phyloP scores from a whole-genome alignment of 345 rosid genomes.

The Luvunga scandens region DNA sequence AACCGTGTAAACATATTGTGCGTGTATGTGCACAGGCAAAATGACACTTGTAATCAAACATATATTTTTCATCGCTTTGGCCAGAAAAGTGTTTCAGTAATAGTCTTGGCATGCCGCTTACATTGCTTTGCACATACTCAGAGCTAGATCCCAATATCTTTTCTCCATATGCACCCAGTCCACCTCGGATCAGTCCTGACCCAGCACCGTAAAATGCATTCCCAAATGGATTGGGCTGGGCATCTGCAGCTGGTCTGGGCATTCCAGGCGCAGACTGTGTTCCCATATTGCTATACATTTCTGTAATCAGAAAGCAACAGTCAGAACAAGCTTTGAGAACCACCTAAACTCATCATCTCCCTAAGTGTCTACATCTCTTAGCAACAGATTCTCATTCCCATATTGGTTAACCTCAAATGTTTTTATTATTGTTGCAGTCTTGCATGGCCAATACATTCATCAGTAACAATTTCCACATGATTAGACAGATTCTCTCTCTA shows the following conservation, averaged over 20 bases:
- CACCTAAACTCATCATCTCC: background rate
- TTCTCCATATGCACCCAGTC: constrained; percentile 93
- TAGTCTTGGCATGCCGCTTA: constrained; percentile 39
- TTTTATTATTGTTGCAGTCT: background rate
- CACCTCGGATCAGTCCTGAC: constrained; percentile 85
- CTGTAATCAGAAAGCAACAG: constrained; percentile 23
- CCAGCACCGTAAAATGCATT: constrained; percentile 93
- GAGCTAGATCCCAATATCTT: constrained; percentile 89
- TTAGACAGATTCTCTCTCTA: too few species aligned
- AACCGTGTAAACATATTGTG: background rate
- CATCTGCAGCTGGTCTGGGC: constrained; percentile 55
- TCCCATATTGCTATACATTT: constrained; percentile 76
- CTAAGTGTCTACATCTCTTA: background rate
- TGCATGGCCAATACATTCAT: background rate
- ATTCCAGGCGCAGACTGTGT: constrained; percentile 66
- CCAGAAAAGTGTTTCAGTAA: background rate
- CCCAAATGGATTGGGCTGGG: constrained; percentile 86
- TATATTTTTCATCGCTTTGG: background rate
- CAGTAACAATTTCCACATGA: background rate
- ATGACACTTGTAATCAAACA: background rate
- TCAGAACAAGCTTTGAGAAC: constrained; percentile 7
- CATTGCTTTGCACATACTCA: constrained; percentile 98
- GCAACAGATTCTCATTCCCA: background rate
- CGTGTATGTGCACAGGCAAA: background rate
- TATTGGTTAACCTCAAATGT: background rate